Base-by-base conservation (phyloP, 1,139 yeast species). In the Sugiyamaella neomexicana region DNA sequence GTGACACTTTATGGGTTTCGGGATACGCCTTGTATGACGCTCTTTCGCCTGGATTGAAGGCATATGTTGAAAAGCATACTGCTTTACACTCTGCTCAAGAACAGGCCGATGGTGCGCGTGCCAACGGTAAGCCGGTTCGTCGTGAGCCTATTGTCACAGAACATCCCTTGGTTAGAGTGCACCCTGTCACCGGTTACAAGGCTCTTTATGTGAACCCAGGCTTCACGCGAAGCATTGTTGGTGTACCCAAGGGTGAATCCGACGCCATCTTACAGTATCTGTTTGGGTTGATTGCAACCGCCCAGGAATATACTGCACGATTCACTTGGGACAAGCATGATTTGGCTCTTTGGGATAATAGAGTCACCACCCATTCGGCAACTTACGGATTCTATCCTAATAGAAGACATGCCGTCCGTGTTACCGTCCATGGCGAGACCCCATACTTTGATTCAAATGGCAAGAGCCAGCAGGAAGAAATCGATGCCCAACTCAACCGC, bases 271-370 rank as follows among this genome's bases (percentile, higher is more conserved):
- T 85, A 58, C 69, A 77, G 48, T 79, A 83, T 62, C 71, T 86
- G 60, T 76, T 75, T 59, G 70, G 73, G 42, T 82, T 82, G 62
- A 72, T 83, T 51, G 80, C 79, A 55, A 77, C 73, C 38, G 70
- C 79, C 36, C 78, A 76, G 25, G 85, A 81, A 64, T 72, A 80
- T 58, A 83, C 82, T 54, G 73, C 80, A 17, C 76, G 88, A 59
- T 81, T 82, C 57, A 72, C 68, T 53, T 83, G 86, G 83, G 79
- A 78, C 58, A 78, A 77, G 37, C 74, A 78, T 51, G 81, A 89
- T 5, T 85, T 86, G 32, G 89, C 83, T 23, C 70, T 83, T 20
- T 86, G 90, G 89, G 91, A 85, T 65, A 85, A 86, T 72, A 79
- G 91, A 69, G 73, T 82, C 63, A 80, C 82, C 16, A 68, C 75